Evolutionary conservation across 345 rosid species (phyloP).

Genomic region (Geranium rotundifolium): DNA sequence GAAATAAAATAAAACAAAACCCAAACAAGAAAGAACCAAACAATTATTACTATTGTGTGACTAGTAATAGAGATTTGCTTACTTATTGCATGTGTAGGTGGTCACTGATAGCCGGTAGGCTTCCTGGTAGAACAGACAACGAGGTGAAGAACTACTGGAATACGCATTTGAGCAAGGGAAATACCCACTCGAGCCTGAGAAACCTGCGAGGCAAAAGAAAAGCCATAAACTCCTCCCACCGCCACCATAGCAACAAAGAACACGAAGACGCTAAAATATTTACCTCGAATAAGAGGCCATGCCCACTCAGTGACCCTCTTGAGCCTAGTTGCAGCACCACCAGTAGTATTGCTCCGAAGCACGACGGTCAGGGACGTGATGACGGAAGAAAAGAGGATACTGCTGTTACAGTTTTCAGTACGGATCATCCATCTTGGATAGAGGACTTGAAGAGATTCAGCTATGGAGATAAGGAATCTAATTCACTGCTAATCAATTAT

Average conservation of each 20-base stretch:
- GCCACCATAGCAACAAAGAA: conserved; percentile 4
- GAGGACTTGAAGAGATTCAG: conserved; percentile 26
- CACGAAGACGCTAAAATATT: neutral
- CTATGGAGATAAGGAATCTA: conserved; percentile 20
- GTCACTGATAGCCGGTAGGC: conserved; percentile 77
- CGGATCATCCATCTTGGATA: conserved; percentile 14
- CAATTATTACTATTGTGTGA: neutral
- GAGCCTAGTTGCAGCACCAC: too few species aligned
- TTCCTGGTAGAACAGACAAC: conserved; percentile 85
- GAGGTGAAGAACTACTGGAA: conserved; percentile 93
- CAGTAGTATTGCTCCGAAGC: too few species aligned
- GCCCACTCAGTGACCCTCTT: neutral
- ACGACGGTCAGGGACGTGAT: neutral
- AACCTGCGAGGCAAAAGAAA: conserved; percentile 21
- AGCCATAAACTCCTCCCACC: conserved; percentile 7
- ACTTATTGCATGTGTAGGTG: conserved; percentile 28
- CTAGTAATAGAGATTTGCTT: neutral
- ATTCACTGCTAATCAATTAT: conserved; percentile 19
- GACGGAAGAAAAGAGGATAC: conserved; percentile 11
- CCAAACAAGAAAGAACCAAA: neutral
- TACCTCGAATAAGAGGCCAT: conserved; percentile 6
- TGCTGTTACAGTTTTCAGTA: conserved; percentile 1
- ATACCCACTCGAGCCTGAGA: neutral
- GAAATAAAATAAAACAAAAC: too few species aligned
- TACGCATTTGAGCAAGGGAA: conserved; percentile 71